These are phyloP conservation scores for Boletellus sp. DNA, from an alignment of 768 basidiomycete species.

Conservation along the genomic window DNA sequence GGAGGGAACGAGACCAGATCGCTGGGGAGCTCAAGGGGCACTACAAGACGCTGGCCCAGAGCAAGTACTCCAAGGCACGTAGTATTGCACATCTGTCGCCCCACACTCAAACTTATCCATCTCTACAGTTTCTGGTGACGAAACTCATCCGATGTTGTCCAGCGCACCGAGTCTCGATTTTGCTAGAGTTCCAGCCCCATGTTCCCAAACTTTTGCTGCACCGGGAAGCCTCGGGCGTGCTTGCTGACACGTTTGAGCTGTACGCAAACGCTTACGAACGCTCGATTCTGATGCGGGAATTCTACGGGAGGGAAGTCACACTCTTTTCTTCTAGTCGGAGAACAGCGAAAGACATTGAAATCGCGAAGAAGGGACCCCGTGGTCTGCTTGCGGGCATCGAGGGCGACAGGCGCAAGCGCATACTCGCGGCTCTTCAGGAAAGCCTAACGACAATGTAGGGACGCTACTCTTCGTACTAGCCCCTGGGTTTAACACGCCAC, in stretches of 20 bases:
- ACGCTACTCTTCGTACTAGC: neutral
- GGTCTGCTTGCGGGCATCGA: conserved; percentile 66
- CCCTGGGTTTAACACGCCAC: neutral
- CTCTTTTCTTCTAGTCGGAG: conserved; percentile 60
- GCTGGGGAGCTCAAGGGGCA: conserved; percentile 80
- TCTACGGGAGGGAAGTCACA: conserved; percentile 85
- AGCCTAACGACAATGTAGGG: conserved; percentile 73
- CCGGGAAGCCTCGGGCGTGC: conserved; percentile 75
- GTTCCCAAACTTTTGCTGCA: conserved; percentile 79
- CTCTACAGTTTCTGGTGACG: conserved; percentile 64
- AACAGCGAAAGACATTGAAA: conserved; percentile 60
- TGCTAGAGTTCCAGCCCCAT: conserved; percentile 73
- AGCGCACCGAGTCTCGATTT: conserved; percentile 67
- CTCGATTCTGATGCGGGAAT: conserved; percentile 74
- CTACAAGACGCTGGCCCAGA: conserved; percentile 74
- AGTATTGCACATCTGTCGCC: neutral
- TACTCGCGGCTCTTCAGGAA: conserved; percentile 67
- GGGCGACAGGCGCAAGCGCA: conserved; percentile 59
- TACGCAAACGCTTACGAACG: conserved; percentile 85
- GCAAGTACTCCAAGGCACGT: conserved; percentile 84
- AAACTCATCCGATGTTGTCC: conserved; percentile 80
- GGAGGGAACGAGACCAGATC: conserved; percentile 71
- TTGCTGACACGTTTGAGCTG: conserved; percentile 87
- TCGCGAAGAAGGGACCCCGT: conserved; percentile 60
- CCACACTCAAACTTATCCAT: neutral